Conservation (phyloP, 768 basidiomycete genomes). For the Amanita pseudoporphyria region DNA sequence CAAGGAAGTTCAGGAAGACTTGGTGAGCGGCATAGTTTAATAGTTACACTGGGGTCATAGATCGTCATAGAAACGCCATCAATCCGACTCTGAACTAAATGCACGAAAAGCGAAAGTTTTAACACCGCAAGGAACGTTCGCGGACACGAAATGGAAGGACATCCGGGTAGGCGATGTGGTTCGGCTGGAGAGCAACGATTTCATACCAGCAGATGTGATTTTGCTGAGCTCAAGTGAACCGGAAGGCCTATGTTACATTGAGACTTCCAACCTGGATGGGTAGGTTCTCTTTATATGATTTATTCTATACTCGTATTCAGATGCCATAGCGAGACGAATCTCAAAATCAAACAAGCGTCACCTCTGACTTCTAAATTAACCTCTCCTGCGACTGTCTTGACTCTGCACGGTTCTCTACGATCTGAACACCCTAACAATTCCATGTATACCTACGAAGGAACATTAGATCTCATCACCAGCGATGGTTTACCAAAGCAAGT, state of each 20-base stretch:
- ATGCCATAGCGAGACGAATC: constrained; percentile 76
- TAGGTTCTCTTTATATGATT: constrained; percentile 22
- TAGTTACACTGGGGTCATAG: not conserved
- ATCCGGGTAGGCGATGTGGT: constrained; percentile 89
- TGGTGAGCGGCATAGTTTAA: constrained; percentile 40
- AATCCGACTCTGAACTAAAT: constrained; percentile 89
- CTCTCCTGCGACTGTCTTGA: constrained; percentile 62
- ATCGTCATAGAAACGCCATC: constrained; percentile 77
- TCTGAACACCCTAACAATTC: constrained; percentile 98
- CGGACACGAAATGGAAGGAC: constrained; percentile 77
- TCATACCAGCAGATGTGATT: constrained; percentile 92
- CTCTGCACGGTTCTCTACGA: constrained; percentile 74
- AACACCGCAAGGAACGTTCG: constrained; percentile 50
- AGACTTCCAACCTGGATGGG: constrained; percentile 98
- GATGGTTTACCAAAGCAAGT: constrained; percentile 65
- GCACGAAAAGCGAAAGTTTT: constrained; percentile 74
- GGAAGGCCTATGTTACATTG: constrained; percentile 95
- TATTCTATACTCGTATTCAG: constrained; percentile 1
- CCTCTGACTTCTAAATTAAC: constrained; percentile 71
- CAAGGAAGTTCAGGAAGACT: constrained; percentile 92
- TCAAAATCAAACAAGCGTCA: constrained; percentile 97
- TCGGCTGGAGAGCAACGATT: constrained; percentile 83
- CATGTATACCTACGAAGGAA: constrained; percentile 90
- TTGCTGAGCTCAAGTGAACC: constrained; percentile 88
- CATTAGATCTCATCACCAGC: constrained; percentile 52